These are phyloP conservation scores for Cicer arietinum DNA, from an alignment of 306 rosid species.

Conservation along the genomic window DNA sequence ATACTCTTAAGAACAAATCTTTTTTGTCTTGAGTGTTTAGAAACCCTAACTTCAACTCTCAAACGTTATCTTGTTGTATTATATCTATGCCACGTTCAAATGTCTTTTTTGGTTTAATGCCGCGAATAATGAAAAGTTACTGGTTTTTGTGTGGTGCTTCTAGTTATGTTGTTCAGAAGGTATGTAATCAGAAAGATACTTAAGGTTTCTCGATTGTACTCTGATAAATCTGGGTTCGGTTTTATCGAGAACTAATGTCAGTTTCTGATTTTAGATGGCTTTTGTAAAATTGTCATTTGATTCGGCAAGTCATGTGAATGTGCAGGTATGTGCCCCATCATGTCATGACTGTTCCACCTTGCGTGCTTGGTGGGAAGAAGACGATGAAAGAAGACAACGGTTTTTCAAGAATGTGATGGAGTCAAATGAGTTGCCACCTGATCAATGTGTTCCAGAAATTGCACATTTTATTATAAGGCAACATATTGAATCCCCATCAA, in stretches of 20 bases:
- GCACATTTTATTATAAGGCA: slow-evolving; percentile 71
- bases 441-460: slow-evolving; percentile 75
- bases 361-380: slow-evolving; percentile 99
- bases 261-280: slow-evolving; percentile 22
- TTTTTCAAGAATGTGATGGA: slow-evolving; percentile 71
- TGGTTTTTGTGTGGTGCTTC: slow-evolving; percentile 19
- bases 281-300: slow-evolving; percentile 33
- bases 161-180: slow-evolving; percentile 26
- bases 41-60: background rate
- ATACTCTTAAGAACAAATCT: background rate
- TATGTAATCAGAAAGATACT: slow-evolving; percentile 16
- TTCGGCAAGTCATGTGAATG: slow-evolving; percentile 8
- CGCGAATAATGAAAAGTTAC: background rate
- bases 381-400: slow-evolving; percentile 82
- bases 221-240: slow-evolving; percentile 20
- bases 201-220: slow-evolving; percentile 16
- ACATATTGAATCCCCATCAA: slow-evolving; percentile 94
- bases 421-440: slow-evolving; percentile 71
- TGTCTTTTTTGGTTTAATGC: background rate
- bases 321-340: slow-evolving; percentile 96
- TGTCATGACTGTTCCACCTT: slow-evolving; percentile 95
- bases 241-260: background rate
- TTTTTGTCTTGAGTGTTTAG: background rate
- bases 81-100: slow-evolving; percentile 1
- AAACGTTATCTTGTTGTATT: slow-evolving; percentile 7